Evolutionary conservation across 345 rosid species (phyloP).

Genomic region (Salix udensis): DNA sequence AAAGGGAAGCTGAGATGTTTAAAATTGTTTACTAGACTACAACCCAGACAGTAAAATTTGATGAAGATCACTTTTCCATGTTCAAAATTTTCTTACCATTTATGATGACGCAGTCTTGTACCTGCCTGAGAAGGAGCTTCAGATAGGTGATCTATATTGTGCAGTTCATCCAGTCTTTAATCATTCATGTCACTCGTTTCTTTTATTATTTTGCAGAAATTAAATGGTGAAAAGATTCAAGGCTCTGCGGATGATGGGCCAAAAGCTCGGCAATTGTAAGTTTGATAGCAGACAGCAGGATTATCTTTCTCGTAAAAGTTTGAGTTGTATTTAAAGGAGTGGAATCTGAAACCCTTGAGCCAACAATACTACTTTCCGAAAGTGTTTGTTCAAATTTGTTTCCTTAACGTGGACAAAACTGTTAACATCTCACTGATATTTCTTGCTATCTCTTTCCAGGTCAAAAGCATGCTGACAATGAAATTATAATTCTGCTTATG

Average conservation of each 20-base stretch:
- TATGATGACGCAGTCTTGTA: no score
- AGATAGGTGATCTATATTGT: background rate
- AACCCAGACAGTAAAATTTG: no score
- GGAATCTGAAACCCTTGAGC: no score
- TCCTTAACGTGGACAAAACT: conserved; percentile 14
- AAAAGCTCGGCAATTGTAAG: background rate
- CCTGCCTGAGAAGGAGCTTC: no score
- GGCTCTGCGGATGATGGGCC: conserved; percentile 7
- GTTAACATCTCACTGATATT: background rate
- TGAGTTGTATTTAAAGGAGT: no score
- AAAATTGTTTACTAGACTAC: background rate
- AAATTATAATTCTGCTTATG: background rate
- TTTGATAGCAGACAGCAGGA: conserved; percentile 3
- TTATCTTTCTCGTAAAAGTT: background rate
- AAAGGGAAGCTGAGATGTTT: background rate
- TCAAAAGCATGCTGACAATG: conserved; percentile 2
- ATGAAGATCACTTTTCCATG: no score
- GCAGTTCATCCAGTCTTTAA: background rate
- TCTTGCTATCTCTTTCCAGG: conserved; percentile 8
- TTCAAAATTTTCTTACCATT: no score
- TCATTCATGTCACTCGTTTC: background rate
- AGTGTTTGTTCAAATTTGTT: background rate
- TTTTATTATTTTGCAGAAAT: conserved; percentile 3
- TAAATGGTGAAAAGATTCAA: background rate
- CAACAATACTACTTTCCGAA: no score